Evolutionary conservation across 257 asterid species (phyloP).

Genomic region (Osmanthus fragrans): DNA sequence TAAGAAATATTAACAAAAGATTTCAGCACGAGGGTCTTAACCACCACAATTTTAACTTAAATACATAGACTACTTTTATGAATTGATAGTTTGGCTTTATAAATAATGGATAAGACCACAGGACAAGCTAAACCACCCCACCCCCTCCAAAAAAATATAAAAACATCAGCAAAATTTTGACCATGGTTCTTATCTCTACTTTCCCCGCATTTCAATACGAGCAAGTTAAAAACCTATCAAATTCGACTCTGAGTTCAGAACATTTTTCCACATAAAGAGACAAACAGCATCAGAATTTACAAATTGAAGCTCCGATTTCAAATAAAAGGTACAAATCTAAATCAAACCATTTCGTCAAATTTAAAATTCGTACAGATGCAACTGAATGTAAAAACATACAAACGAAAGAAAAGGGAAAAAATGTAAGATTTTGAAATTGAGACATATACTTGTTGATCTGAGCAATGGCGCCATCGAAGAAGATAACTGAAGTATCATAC

Average conservation of each 20-base stretch:
- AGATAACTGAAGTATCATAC: conserved; percentile 80
- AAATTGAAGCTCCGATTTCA: background rate
- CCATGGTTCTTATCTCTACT: background rate
- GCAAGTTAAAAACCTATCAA: background rate
- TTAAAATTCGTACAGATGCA: conserved; percentile 10
- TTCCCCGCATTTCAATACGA: background rate
- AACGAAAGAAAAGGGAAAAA: conserved; percentile 9
- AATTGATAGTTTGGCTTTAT: background rate
- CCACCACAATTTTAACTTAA: background rate
- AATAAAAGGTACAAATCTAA: background rate
- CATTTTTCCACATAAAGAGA: conserved; percentile 5
- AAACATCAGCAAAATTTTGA: background rate
- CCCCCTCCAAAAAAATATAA: no score
- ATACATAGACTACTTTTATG: background rate
- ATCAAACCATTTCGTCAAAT: conserved; percentile 18
- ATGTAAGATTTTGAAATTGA: background rate
- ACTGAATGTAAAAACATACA: background rate
- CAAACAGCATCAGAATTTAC: background rate
- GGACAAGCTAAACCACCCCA: background rate
- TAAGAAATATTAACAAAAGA: conserved; percentile 7
- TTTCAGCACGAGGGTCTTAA: background rate
- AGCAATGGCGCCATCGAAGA: conserved; percentile 97
- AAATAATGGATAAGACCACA: background rate
- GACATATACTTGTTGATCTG: conserved; percentile 85
- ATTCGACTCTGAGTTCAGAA: background rate